Evolutionary conservation across 768 basidiomycete species (phyloP).

Genomic region (Tulasnella calospora): DNA sequence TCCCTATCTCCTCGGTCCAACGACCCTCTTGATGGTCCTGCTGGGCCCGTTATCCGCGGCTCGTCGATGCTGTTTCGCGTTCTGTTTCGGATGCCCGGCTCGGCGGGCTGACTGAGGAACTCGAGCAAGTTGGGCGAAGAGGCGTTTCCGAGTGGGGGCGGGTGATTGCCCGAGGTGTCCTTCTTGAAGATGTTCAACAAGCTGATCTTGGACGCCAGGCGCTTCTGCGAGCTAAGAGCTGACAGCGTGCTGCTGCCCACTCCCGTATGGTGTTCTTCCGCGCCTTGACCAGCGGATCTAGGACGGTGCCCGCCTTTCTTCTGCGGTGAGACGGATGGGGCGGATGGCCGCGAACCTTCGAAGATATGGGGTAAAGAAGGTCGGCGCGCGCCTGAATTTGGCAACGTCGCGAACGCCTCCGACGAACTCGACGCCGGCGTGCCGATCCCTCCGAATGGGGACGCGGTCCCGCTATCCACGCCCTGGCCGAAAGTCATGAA

Average conservation of each 20-base stretch:
- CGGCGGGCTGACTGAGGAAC: not conserved
- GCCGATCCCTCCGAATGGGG: slow-evolving; percentile 33
- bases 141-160: slow-evolving; percentile 10
- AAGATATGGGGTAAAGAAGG: slow-evolving; percentile 64
- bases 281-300: slow-evolving; percentile 65
- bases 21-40: slow-evolving; percentile 6
- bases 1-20: slow-evolving; percentile 15
- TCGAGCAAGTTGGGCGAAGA: slow-evolving; percentile 23
- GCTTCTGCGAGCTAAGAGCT: slow-evolving; percentile 2
- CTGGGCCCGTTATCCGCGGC: not conserved
- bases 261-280: slow-evolving; percentile 38
- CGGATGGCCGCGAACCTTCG: slow-evolving; percentile 32
- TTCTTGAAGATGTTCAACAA: slow-evolving; percentile 30
- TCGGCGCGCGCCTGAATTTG: slow-evolving; percentile 40
- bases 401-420: slow-evolving; percentile 37
- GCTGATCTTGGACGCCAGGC: slow-evolving; percentile 30
- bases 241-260: slow-evolving; percentile 30
- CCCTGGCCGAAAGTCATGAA: slow-evolving; percentile 31
- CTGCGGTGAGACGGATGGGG: slow-evolving; percentile 32
- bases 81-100: not conserved
- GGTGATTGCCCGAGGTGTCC: slow-evolving; percentile 1
- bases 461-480: not conserved
- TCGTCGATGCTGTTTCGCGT: slow-evolving; percentile 12
- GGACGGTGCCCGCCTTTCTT: slow-evolving; percentile 47
- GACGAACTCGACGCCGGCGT: slow-evolving; percentile 25